Conservation (phyloP, 225 moss, liverwort and hornwort genomes). For the Pseudisothecium myosuroides region DNA sequence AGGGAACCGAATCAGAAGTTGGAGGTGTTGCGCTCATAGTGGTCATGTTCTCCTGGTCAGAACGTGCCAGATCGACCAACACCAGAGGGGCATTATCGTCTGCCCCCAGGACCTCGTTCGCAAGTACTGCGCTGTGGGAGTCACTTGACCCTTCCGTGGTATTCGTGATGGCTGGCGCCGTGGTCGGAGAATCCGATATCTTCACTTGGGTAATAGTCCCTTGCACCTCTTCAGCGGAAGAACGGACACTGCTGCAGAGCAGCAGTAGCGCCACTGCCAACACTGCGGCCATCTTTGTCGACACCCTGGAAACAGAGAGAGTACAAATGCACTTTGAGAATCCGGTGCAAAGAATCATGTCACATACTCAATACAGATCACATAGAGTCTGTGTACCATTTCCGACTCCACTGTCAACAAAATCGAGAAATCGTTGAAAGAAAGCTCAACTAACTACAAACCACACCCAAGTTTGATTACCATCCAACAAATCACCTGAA, state of each 20-base stretch:
- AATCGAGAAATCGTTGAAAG: neutral
- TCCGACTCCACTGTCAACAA: neutral
- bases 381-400: too few species aligned
- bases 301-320: neutral
- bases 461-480: too few species aligned
- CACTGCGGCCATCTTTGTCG: slow-evolving; percentile 3
- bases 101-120: neutral
- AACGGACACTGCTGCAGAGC: neutral
- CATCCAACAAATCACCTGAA: neutral
- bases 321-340: neutral
- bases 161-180: neutral
- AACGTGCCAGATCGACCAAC: slow-evolving; percentile 1
- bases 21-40: neutral
- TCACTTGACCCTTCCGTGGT: neutral
- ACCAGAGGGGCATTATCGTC: neutral
- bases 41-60: neutral
- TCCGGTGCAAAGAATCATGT: too few species aligned
- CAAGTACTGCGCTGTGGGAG: neutral
- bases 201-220: neutral
- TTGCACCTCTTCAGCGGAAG: neutral
- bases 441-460: neutral
- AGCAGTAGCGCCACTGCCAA: slow-evolving; percentile 6
- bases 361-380: neutral
- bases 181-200: neutral
- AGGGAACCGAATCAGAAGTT: neutral